Evolutionary conservation across 2,329 filamentous ascomycete genomes (phyloP), one percentile per base, ranked within the genome.

Genomic region (Incumbomyces delicatus): DNA sequence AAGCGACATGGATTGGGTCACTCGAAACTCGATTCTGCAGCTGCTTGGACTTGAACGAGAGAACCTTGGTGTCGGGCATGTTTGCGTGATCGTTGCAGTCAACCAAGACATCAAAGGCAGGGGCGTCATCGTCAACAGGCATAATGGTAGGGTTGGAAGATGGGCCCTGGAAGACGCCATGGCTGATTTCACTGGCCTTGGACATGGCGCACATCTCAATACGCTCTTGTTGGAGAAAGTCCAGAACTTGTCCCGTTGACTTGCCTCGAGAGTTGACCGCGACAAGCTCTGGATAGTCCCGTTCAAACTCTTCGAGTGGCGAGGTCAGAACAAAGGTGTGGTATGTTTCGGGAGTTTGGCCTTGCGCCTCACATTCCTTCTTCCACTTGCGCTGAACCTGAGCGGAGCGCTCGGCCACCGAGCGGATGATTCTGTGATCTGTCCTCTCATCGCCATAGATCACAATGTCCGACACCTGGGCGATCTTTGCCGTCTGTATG

Each of bases 201-300:
- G 90, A 89, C 90, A 96, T 95, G 49, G 76, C 76, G 63, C 85
- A 88, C 90, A 98, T 96, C 67, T 98, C 92, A 41, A 78, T 67
- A 48, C 89, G 77, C 64, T 98, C 92, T 69, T 87, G 87, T 56
- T 85, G 82, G 61, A 87, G 86, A 62, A 98, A 92, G 64, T 96
- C 89, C 58, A 94, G 74, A 18, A 92, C 81, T 14, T 81, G 77
- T 22, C 85, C 86, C 0, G 87, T 94, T 57, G 82, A 67, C 34
- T 74, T 73, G 8, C 88, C 88, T 29, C 72, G 66, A 0, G 82
- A 80, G 64, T 94, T 81, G 39, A 90, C 70, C 2, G 87, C 79
- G 13, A 98, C 80, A 20, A 95, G 70, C 6, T 84, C 73, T 1
- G 79, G 71, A 58, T 87, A 72, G 2, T 75, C 71, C 37, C 77